These are phyloP conservation scores for Arabidopsis hybrid DNA, from an alignment of 441 rosid genomes.

Conservation along the genomic window DNA sequence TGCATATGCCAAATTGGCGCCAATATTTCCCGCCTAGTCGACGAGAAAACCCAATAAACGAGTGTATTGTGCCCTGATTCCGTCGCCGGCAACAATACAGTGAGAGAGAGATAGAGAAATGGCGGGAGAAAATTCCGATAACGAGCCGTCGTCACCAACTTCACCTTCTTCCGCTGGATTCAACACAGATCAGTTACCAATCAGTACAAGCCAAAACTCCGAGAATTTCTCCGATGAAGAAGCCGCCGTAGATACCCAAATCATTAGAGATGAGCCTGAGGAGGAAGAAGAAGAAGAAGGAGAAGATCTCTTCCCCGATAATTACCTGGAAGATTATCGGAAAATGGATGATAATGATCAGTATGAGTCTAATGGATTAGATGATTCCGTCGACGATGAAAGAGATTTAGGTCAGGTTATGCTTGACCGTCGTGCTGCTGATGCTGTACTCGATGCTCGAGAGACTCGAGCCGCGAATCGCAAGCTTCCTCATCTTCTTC, in stretches of 20 bases:
- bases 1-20: constrained; percentile 18
- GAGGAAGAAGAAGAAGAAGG: constrained; percentile 88
- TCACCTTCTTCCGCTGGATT: constrained; percentile 86
- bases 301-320: constrained; percentile 84
- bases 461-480: constrained; percentile 62
- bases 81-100: background rate
- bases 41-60: constrained; percentile 14
- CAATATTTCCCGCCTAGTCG: constrained; percentile 31
- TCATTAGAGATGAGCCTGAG: constrained; percentile 76
- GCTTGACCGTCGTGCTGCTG: constrained; percentile 89
- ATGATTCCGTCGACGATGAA: constrained; percentile 85
- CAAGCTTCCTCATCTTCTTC: constrained; percentile 93
- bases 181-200: constrained; percentile 92
- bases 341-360: constrained; percentile 70
- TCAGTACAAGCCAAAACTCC: constrained; percentile 62
- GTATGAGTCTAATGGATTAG: constrained; percentile 77
- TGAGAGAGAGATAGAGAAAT: constrained; percentile 37
- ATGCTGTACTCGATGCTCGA: constrained; percentile 73
- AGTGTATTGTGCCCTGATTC: constrained; percentile 24
- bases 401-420: constrained; percentile 82
- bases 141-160: constrained; percentile 71
- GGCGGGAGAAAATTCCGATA: constrained; percentile 60
- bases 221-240: constrained; percentile 78
- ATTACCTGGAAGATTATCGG: constrained; percentile 79
- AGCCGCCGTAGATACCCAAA: constrained; percentile 83